Percentiles rank a stretch among this genome's conserved stretches.
Conservation (phyloP, 2,329 filamentous ascomycete genomes). For the Cladophialophora psammophila region DNA sequence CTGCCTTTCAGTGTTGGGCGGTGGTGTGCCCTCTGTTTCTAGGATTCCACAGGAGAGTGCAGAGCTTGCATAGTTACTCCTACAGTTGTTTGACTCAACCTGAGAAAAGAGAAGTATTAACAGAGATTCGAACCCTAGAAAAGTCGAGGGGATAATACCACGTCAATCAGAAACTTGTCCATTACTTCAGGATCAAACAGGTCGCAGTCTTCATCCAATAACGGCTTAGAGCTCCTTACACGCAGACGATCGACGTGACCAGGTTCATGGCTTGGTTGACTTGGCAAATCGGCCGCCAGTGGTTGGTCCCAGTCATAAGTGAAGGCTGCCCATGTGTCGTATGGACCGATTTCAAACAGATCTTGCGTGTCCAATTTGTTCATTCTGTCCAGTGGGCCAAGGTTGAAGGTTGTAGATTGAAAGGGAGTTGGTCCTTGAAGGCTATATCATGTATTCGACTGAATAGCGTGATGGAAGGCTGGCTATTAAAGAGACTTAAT, state of each 20-base stretch:
- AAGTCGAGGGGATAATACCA: neutral
- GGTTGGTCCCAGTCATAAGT: constrained; percentile 1
- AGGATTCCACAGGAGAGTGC: neutral
- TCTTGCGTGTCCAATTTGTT: constrained; percentile 5
- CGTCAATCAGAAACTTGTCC: constrained; percentile 3
- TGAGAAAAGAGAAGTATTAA: neutral
- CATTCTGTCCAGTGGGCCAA: neutral
- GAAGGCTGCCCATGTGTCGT: neutral
- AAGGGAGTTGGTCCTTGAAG: neutral
- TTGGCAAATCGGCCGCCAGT: neutral
- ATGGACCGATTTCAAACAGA: constrained; percentile 3
- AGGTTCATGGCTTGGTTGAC: no score
- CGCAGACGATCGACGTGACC: neutral
- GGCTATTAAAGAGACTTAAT: neutral
- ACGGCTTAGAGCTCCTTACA: neutral
- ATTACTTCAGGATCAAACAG: constrained; percentile 10
- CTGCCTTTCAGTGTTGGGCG: neutral
- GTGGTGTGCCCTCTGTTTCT: neutral
- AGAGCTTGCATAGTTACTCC: neutral
- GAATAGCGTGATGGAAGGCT: neutral
- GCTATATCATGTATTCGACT: neutral
- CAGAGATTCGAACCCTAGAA: neutral
- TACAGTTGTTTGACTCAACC: constrained; percentile 4
- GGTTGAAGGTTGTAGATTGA: neutral
- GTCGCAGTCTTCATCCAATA: constrained; percentile 1